Evolutionary conservation across 2,329 filamentous ascomycete genomes (phyloP).

Genomic region (Pestalotiopsis sp.): DNA sequence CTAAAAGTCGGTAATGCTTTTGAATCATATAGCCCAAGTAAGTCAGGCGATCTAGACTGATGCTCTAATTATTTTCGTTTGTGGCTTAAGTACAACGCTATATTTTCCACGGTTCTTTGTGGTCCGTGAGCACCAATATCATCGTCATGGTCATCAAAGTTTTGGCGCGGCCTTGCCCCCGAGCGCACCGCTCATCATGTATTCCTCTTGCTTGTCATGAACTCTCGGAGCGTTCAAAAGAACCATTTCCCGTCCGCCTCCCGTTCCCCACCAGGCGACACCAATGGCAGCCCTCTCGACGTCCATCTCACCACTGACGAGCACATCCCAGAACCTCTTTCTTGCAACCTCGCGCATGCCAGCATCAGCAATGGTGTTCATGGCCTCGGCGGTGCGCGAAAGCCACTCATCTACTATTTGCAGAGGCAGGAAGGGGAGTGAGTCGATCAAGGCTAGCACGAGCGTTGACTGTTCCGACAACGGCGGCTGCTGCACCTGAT

Average conservation of each 20-base stretch:
- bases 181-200: conserved; percentile 61
- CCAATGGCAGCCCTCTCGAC: conserved; percentile 78
- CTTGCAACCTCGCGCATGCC: conserved; percentile 66
- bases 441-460: conserved; percentile 76
- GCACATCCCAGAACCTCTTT: conserved; percentile 76
- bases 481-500: conserved; percentile 30
- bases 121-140: neutral
- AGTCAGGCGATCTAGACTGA: too few species aligned
- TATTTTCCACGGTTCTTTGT: neutral
- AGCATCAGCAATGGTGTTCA: conserved; percentile 65
- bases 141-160: conserved; percentile 7
- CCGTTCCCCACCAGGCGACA: conserved; percentile 82
- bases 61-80: neutral
- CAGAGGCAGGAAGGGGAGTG: conserved; percentile 73
- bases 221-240: conserved; percentile 31
- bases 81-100: neutral
- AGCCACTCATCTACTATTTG: conserved; percentile 80
- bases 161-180: conserved; percentile 30
- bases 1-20: too few species aligned
- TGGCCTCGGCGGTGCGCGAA: conserved; percentile 66
- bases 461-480: conserved; percentile 81
- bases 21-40: too few species aligned
- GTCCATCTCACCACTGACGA: conserved; percentile 85
- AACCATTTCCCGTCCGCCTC: conserved; percentile 56
- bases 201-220: conserved; percentile 24